These are phyloP conservation scores for Pseudomonodictys pantanalensis DNA, from an alignment of 495 filamentous ascomycete species.

Conservation along the genomic window DNA sequence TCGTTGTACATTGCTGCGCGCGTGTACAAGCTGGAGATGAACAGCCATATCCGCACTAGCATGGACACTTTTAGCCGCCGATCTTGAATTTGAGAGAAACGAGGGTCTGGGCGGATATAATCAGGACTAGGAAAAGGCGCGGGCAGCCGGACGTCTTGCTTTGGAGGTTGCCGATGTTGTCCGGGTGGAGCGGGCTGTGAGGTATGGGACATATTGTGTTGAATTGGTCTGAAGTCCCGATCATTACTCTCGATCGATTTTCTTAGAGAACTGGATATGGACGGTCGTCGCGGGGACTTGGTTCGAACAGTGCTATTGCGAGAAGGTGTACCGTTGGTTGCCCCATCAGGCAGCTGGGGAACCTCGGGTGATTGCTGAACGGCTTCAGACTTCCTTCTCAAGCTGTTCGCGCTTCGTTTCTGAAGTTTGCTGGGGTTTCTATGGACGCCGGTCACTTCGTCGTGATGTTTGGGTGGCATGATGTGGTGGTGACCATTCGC, in stretches of 20 bases:
- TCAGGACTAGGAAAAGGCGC: slow-evolving; percentile 38
- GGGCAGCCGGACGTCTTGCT: slow-evolving; percentile 54
- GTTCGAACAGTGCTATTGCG: slow-evolving; percentile 8
- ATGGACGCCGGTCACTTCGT: slow-evolving; percentile 11
- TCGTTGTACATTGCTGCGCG: slow-evolving; percentile 75
- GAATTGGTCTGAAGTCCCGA: slow-evolving; percentile 47
- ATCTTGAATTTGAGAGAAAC: slow-evolving; percentile 35
- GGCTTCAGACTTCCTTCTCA: slow-evolving; percentile 20
- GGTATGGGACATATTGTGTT: slow-evolving; percentile 50
- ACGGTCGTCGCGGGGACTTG: slow-evolving; percentile 16
- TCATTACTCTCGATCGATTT: slow-evolving; percentile 31
- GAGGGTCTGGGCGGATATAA: slow-evolving; percentile 30
- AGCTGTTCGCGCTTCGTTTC: slow-evolving; percentile 29
- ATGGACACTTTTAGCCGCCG: slow-evolving; percentile 42
- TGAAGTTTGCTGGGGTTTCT: slow-evolving; percentile 28
- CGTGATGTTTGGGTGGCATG: slow-evolving; percentile 34
- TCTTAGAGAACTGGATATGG: slow-evolving; percentile 22
- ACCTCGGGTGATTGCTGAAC: slow-evolving; percentile 8
- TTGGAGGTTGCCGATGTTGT: slow-evolving; percentile 50
- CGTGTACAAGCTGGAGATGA: slow-evolving; percentile 82
- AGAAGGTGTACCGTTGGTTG: slow-evolving; percentile 17
- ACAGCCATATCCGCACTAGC: slow-evolving; percentile 81
- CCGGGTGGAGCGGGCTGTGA: slow-evolving; percentile 46
- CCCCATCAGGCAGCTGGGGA: slow-evolving; percentile 13
- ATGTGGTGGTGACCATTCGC: slow-evolving; percentile 36